Conservation (phyloP, 2,329 filamentous ascomycete genomes). For the Venturia carpophila region DNA sequence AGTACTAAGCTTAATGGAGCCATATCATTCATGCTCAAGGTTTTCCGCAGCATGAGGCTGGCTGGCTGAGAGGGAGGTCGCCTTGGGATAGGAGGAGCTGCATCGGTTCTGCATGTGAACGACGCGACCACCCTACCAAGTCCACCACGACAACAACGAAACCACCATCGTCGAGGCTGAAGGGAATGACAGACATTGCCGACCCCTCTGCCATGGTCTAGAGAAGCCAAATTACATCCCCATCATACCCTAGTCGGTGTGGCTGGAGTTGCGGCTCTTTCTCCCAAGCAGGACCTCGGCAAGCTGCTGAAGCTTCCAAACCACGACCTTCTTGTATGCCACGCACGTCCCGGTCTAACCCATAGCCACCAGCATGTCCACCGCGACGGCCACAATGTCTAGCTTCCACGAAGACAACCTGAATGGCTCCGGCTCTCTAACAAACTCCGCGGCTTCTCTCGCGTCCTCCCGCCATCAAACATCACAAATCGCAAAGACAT, state of each 20-base stretch:
- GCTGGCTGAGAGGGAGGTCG: not conserved
- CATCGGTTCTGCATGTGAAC: not conserved
- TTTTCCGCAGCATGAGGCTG: not conserved
- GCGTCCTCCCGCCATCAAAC: slow-evolving; percentile 58
- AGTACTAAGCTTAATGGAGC: no score
- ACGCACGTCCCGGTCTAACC: not conserved
- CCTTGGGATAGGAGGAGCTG: not conserved
- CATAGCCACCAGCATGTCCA: slow-evolving; percentile 5
- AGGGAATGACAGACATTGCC: not conserved
- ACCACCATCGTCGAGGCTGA: not conserved
- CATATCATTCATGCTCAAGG: no score
- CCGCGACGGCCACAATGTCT: slow-evolving; percentile 17
- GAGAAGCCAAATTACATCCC: not conserved
- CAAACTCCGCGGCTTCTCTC: slow-evolving; percentile 63
- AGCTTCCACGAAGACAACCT: slow-evolving; percentile 30
- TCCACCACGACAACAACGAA: not conserved
- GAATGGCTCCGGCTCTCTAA: slow-evolving; percentile 49
- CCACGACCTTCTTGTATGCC: not conserved
- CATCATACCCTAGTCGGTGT: not conserved
- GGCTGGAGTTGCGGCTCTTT: not conserved
- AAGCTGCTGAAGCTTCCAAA: not conserved
- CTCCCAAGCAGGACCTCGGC: not conserved
- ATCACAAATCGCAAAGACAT: slow-evolving; percentile 78
- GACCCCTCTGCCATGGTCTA: not conserved
- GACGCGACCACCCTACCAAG: not conserved